Percentiles rank a stretch among this genome's conserved stretches.
phyloP scores from a whole-genome alignment of 306 rosid species.

The Medicago ruthenica region DNA sequence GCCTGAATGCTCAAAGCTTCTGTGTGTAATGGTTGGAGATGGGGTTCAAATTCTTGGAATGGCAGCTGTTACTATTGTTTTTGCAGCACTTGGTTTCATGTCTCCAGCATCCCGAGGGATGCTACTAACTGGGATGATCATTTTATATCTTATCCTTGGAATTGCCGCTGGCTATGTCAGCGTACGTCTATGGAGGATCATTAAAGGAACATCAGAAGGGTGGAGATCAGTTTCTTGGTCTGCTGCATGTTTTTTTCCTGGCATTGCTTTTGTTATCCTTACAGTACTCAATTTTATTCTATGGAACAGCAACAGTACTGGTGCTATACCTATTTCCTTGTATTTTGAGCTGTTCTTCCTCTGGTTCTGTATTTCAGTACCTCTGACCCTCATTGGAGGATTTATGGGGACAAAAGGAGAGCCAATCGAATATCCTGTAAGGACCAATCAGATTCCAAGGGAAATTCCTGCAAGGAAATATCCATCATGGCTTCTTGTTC shows the following conservation, averaged over 20 bases:
- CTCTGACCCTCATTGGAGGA: conserved; percentile 88
- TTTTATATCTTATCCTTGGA: conserved; percentile 86
- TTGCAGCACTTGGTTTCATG: conserved; percentile 85
- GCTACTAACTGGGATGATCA: conserved; percentile 89
- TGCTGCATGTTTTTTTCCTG: conserved; percentile 83
- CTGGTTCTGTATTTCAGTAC: conserved; percentile 94
- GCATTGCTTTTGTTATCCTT: conserved; percentile 74
- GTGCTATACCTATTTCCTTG: conserved; percentile 88
- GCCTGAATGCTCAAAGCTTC: conserved; percentile 79
- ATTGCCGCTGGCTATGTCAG: conserved; percentile 84
- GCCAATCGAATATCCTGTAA: conserved; percentile 70
- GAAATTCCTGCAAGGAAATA: conserved; percentile 86
- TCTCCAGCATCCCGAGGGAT: conserved; percentile 70
- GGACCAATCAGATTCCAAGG: conserved; percentile 92
- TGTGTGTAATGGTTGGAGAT: conserved; percentile 87
- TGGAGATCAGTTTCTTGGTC: conserved; percentile 88
- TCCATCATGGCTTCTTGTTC: conserved; percentile 92
- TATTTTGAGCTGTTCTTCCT: conserved; percentile 74
- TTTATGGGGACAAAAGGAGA: conserved; percentile 76
- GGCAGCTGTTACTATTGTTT: conserved; percentile 83
- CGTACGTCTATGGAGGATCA: conserved; percentile 85
- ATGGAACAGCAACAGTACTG: conserved; percentile 86
- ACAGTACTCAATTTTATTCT: conserved; percentile 78
- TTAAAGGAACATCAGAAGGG: conserved; percentile 83
- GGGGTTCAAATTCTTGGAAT: conserved; percentile 90